Percentiles rank a stretch among this genome's conserved stretches.
Conservation (phyloP, 768 basidiomycete species). For the Paxillus ammoniavirescens region DNA sequence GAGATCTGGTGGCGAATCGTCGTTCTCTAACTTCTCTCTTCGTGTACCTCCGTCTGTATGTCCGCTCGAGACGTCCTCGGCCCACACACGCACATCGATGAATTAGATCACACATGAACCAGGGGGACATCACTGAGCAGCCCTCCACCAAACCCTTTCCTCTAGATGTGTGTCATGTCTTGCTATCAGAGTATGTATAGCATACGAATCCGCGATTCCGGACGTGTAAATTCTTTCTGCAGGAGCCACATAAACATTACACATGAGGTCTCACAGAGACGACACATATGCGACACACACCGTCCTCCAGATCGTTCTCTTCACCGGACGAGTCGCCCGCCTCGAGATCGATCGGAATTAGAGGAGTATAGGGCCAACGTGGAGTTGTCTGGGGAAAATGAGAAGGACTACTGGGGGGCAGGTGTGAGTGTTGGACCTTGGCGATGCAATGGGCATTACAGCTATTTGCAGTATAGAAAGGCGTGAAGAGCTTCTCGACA, state of each 20-base stretch:
- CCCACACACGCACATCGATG: constrained; percentile 18
- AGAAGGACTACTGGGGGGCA: constrained; percentile 59
- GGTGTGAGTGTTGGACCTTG: constrained; percentile 61
- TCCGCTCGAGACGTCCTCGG: constrained; percentile 35
- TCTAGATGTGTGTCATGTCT: constrained; percentile 71
- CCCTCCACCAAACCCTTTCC: constrained; percentile 54
- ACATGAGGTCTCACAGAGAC: neutral
- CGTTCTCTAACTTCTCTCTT: constrained; percentile 28
- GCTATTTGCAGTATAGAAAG: no score
- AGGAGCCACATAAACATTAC: neutral
- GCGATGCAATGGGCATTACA: constrained; percentile 47
- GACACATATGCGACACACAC: constrained; percentile 40
- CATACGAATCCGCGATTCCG: constrained; percentile 65
- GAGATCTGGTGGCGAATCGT: constrained; percentile 37
- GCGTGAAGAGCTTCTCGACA: neutral
- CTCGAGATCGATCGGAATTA: constrained; percentile 49
- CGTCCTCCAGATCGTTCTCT: constrained; percentile 77
- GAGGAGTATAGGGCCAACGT: constrained; percentile 65
- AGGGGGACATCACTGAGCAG: neutral
- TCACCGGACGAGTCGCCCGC: constrained; percentile 85
- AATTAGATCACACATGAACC: neutral
- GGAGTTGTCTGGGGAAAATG: constrained; percentile 63
- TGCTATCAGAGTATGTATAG: constrained; percentile 64
- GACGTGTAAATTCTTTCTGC: constrained; percentile 51
- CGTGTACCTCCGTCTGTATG: constrained; percentile 32